phyloP scores from a whole-genome alignment of 352 stramenopile species.

The Globisporangium nunn region DNA sequence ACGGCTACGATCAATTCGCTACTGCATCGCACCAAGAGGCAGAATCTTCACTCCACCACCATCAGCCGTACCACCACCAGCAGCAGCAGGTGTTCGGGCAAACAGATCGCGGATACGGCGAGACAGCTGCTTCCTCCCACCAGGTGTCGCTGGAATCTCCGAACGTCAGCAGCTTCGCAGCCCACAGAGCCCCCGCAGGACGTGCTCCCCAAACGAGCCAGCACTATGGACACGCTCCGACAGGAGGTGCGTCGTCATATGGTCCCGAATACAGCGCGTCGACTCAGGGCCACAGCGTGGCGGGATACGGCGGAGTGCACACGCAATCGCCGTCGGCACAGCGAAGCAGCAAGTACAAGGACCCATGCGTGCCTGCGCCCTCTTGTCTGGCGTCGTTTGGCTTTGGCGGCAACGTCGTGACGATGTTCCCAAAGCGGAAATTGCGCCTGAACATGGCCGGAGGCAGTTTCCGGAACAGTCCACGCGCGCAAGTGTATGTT shows the following conservation, averaged over 20 bases:
- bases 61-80: conserved; percentile 18
- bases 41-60: not conserved
- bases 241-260: not conserved
- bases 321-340: conserved; percentile 15
- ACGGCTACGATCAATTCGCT: not conserved
- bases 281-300: conserved; percentile 1
- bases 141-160: not conserved
- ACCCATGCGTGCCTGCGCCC: conserved; percentile 63
- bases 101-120: not conserved
- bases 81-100: conserved; percentile 7
- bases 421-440: conserved; percentile 86
- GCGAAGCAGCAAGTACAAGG: conserved; percentile 78
- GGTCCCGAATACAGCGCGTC: not conserved
- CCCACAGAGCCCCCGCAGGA: not conserved
- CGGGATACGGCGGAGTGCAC: not conserved
- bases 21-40: not conserved
- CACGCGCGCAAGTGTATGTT: conserved; percentile 44
- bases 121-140: not conserved
- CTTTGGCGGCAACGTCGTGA: conserved; percentile 85
- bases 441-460: conserved; percentile 61
- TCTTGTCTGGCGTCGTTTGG: conserved; percentile 78
- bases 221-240: conserved; percentile 1
- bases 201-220: not conserved
- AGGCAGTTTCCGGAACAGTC: conserved; percentile 57
- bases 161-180: conserved; percentile 3